phyloP scores from a whole-genome alignment of 1,139 yeast genomes.

The Candida tropicalis region DNA sequence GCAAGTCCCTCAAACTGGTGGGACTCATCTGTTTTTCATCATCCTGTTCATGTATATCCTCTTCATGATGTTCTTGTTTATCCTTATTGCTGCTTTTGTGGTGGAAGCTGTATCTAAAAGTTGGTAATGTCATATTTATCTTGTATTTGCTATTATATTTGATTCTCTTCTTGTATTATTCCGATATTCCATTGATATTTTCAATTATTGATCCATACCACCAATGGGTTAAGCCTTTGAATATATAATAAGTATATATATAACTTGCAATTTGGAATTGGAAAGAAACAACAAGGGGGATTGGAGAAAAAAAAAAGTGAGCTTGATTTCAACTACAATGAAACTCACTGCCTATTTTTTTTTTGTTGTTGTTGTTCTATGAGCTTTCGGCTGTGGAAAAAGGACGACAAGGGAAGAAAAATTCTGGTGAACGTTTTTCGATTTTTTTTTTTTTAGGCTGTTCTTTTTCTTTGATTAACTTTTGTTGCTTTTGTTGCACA shows the following conservation, averaged over 20 bases:
- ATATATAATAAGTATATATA: neutral
- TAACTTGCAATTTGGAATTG: neutral
- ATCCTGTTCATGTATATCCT: neutral
- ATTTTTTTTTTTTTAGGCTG: neutral
- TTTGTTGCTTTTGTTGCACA: neutral
- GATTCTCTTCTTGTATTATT: neutral
- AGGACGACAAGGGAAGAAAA: neutral
- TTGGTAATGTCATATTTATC: conserved; percentile 4
- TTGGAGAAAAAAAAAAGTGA: neutral
- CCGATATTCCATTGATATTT: conserved; percentile 1
- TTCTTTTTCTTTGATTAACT: neutral
- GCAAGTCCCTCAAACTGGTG: conserved; percentile 27
- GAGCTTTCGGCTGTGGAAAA: conserved; percentile 1
- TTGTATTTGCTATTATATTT: neutral
- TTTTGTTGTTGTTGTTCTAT: neutral
- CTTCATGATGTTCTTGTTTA: neutral
- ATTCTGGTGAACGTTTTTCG: conserved; percentile 1
- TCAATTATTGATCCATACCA: conserved; percentile 5
- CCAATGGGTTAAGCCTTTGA: neutral
- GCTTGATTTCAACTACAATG: neutral
- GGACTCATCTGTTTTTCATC: conserved; percentile 5
- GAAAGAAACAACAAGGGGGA: neutral
- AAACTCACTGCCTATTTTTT: neutral
- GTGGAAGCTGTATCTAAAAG: conserved; percentile 4
- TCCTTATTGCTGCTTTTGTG: conserved; percentile 2